Percentiles rank a stretch among this genome's conserved stretches.
Evolutionary conservation across 2,329 filamentous ascomycete species (phyloP).

Genomic region (Fonsecaea pedrosoi): DNA sequence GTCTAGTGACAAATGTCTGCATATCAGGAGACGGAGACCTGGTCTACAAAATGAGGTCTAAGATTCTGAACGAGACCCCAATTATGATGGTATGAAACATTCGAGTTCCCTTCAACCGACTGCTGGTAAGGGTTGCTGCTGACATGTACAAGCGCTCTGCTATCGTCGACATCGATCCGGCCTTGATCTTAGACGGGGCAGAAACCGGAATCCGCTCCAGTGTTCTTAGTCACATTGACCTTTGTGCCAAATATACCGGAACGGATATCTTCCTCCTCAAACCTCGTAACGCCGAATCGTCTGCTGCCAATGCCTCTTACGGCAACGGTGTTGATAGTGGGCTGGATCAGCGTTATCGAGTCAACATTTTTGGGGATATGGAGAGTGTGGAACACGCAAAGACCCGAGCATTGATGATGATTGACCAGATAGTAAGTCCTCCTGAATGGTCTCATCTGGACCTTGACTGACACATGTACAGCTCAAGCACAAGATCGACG

Average conservation of each 20-base stretch:
- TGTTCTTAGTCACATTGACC: slow-evolving; percentile 84
- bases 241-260: slow-evolving; percentile 84
- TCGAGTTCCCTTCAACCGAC: slow-evolving; percentile 6
- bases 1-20: slow-evolving; percentile 83
- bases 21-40: slow-evolving; percentile 86
- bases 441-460: not conserved
- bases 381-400: slow-evolving; percentile 97
- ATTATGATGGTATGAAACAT: slow-evolving; percentile 78
- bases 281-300: slow-evolving; percentile 80
- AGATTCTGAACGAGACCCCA: slow-evolving; percentile 87
- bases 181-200: slow-evolving; percentile 80
- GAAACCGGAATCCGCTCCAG: slow-evolving; percentile 72
- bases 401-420: slow-evolving; percentile 93
- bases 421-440: slow-evolving; percentile 81
- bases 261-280: slow-evolving; percentile 96
- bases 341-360: slow-evolving; percentile 84
- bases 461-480: slow-evolving; percentile 41
- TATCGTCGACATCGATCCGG: slow-evolving; percentile 89
- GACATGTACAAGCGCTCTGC: slow-evolving; percentile 74
- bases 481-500: slow-evolving; percentile 71
- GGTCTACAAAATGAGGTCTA: slow-evolving; percentile 87
- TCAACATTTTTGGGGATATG: slow-evolving; percentile 93
- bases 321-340: slow-evolving; percentile 80
- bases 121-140: slow-evolving; percentile 27
- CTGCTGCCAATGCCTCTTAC: slow-evolving; percentile 70